Percentiles rank a stretch among this genome's conserved stretches.
These are phyloP conservation scores for Trypethelium eluteriae DNA, from an alignment of 495 filamentous ascomycete genomes.

Conservation along the genomic window DNA sequence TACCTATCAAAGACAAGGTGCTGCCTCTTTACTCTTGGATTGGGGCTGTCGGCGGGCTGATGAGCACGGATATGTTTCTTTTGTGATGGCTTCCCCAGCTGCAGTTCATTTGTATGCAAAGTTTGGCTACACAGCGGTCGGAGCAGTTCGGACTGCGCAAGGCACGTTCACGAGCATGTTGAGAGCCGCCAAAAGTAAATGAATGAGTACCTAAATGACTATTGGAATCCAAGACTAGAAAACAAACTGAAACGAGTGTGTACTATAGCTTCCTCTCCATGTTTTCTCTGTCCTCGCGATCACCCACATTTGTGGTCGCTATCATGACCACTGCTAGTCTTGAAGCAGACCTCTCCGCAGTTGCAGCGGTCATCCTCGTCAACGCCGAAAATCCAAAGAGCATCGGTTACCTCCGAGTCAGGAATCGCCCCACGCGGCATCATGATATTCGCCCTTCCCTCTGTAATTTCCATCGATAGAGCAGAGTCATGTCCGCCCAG, in stretches of 20 bases:
- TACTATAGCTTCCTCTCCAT: neutral
- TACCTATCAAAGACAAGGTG: neutral
- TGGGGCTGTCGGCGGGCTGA: neutral
- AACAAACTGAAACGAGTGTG: neutral
- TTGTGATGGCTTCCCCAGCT: neutral
- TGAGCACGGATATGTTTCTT: neutral
- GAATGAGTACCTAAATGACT: neutral
- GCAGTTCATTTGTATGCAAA: neutral
- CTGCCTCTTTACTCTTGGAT: neutral
- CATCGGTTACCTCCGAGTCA: neutral
- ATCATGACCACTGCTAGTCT: neutral
- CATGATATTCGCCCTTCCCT: neutral
- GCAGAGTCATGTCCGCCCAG: no score
- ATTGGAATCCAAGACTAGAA: neutral
- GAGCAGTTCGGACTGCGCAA: neutral
- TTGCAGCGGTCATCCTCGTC: neutral
- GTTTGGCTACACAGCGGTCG: neutral
- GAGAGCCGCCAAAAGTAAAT: neutral
- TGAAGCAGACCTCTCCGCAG: neutral
- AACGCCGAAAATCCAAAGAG: neutral
- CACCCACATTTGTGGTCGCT: neutral
- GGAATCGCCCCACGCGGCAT: neutral
- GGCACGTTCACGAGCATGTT: neutral
- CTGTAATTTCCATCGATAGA: neutral
- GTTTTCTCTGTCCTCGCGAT: neutral